Evolutionary conservation across 225 moss, liverwort and hornwort genomes (phyloP).

Genomic region (Sphagnum contortum): DNA sequence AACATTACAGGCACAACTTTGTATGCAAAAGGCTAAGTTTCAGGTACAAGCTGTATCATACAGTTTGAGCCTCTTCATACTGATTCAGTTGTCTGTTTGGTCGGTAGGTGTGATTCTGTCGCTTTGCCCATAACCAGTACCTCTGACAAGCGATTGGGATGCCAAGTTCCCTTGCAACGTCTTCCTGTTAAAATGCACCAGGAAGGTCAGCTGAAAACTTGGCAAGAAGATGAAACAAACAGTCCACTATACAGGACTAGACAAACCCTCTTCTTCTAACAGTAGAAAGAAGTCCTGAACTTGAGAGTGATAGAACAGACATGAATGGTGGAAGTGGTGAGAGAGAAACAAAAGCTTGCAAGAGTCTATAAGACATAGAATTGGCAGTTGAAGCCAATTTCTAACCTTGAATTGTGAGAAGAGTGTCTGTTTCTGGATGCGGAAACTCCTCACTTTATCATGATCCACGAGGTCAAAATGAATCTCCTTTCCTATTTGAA

Average conservation of each 20-base stretch:
- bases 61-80: constrained; percentile 96
- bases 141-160: constrained; percentile 85
- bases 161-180: constrained; percentile 80
- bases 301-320: too few relatives aligned
- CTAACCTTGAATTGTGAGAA: constrained; percentile 90
- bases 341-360: too few relatives aligned
- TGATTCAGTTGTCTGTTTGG: constrained; percentile 91
- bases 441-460: constrained; percentile 97
- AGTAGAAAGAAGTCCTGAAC: too few relatives aligned
- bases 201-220: too few relatives aligned
- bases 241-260: too few relatives aligned
- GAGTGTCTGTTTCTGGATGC: constrained; percentile 97
- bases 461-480: constrained; percentile 99
- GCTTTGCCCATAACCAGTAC: constrained; percentile 99
- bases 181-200: constrained; percentile 45
- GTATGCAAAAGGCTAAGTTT: too few relatives aligned
- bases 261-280: too few relatives aligned
- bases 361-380: too few relatives aligned
- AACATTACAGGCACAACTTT: too few relatives aligned
- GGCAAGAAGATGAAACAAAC: too few relatives aligned
- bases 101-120: constrained; percentile 97
- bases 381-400: too few relatives aligned
- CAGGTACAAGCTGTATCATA: constrained; percentile 8
- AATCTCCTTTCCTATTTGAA: constrained; percentile 96
- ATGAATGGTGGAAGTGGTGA: too few relatives aligned